Conservation (phyloP, 2,329 filamentous ascomycete genomes). For the Fusarium metavorans region DNA sequence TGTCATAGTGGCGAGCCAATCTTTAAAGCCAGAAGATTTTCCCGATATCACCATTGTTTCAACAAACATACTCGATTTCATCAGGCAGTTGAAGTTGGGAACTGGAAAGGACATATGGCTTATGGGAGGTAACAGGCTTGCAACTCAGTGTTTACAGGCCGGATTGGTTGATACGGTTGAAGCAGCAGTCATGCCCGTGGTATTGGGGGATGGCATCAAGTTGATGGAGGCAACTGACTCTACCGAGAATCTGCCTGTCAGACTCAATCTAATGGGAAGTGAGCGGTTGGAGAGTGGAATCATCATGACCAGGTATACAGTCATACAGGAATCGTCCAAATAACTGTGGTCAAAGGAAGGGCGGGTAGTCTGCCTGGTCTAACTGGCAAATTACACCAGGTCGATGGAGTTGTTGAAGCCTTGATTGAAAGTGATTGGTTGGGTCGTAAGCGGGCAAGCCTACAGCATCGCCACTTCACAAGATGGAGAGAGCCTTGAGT, state of each 20-base stretch:
- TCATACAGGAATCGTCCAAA: background rate
- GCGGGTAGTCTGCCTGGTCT: too few species aligned
- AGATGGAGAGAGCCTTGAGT: background rate
- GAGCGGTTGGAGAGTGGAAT: constrained; percentile 35
- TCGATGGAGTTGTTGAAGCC: background rate
- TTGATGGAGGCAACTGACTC: constrained; percentile 19
- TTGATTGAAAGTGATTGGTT: background rate
- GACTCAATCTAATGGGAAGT: constrained; percentile 20
- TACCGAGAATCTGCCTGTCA: background rate
- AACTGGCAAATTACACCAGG: background rate
- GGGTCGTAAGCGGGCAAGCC: background rate
- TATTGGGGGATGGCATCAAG: constrained; percentile 41
- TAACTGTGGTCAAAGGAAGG: too few species aligned
- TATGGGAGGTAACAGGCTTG: constrained; percentile 51
- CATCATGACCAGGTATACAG: constrained; percentile 36
- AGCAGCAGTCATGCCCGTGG: constrained; percentile 41
- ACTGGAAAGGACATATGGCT: constrained; percentile 50
- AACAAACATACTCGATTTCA: constrained; percentile 25
- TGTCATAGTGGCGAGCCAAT: constrained; percentile 47
- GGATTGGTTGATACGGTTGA: constrained; percentile 49
- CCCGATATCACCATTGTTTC: constrained; percentile 43
- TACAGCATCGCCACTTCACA: background rate
- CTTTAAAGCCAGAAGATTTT: constrained; percentile 31
- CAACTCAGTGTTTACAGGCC: constrained; percentile 43
- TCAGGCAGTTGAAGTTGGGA: constrained; percentile 38